Percentiles rank a stretch among this genome's conserved stretches.
These are phyloP conservation scores for Erysimum cheiranthoides DNA, from an alignment of 345 rosid genomes.

Conservation along the genomic window DNA sequence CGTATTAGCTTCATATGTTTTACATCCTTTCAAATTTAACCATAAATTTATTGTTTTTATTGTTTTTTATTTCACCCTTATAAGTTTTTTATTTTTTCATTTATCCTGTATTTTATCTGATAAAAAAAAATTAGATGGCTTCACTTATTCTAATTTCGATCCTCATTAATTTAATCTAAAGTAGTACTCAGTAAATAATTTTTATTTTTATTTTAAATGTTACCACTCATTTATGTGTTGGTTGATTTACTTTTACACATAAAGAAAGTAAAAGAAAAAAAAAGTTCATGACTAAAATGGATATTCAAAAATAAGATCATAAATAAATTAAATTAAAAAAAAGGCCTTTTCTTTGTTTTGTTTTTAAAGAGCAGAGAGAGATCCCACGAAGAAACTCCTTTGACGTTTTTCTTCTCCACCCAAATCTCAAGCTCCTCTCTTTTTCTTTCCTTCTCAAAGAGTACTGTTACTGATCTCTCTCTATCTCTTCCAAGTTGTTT, in stretches of 20 bases:
- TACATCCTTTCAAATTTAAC: too few relatives aligned
- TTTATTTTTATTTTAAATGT: too few relatives aligned
- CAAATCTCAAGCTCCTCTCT: constrained; percentile 35
- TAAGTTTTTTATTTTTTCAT: too few relatives aligned
- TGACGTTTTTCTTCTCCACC: constrained; percentile 35
- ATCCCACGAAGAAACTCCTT: constrained; percentile 40
- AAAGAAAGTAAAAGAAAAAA: background rate
- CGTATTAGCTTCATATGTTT: too few relatives aligned
- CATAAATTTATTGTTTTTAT: too few relatives aligned
- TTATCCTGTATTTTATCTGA: too few relatives aligned
- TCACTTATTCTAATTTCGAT: too few relatives aligned
- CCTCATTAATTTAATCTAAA: too few relatives aligned
- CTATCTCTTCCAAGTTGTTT: constrained; percentile 10
- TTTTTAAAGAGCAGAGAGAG: constrained; percentile 1
- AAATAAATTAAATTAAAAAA: background rate
- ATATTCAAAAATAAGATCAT: background rate
- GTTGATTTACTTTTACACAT: background rate
- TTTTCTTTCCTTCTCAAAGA: background rate
- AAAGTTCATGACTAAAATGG: background rate
- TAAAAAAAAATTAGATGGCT: too few relatives aligned
- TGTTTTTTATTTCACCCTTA: too few relatives aligned
- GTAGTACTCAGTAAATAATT: too few relatives aligned
- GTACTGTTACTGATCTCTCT: constrained; percentile 30
- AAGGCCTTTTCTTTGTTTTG: background rate
- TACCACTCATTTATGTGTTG: too few relatives aligned